A percentile compares a stretch with the other conserved stretches of the same genome.
Conservation (phyloP, 148 eudicot species). For the Silene conica region DNA sequence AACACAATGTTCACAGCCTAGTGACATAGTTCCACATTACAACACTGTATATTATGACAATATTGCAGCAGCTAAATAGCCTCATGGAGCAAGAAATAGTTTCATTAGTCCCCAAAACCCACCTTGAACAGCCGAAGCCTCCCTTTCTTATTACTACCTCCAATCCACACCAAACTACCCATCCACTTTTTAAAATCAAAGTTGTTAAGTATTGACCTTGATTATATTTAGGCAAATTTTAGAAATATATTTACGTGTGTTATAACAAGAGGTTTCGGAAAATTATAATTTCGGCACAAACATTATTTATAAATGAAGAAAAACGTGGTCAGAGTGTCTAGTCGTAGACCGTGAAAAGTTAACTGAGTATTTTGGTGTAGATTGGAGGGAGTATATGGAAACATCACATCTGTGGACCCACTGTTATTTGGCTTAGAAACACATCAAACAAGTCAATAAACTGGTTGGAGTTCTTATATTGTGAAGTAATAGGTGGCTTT, state of each 20-base stretch:
- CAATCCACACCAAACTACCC: too few relatives aligned
- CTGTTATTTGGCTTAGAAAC: neutral
- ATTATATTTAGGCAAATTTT: too few relatives aligned
- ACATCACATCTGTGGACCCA: neutral
- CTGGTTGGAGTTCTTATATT: neutral
- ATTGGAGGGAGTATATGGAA: neutral
- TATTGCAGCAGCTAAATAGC: constrained; percentile 7
- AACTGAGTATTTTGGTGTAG: too few relatives aligned
- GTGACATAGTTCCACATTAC: neutral
- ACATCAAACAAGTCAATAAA: neutral
- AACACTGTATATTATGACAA: neutral
- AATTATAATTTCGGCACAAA: too few relatives aligned
- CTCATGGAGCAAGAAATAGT: neutral
- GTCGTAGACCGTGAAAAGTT: too few relatives aligned
- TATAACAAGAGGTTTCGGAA: too few relatives aligned
- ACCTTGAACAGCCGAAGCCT: neutral
- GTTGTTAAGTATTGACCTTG: too few relatives aligned
- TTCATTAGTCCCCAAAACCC: neutral
- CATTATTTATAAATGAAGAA: too few relatives aligned
- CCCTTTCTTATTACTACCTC: neutral
- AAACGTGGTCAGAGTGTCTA: too few relatives aligned
- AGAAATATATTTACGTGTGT: too few relatives aligned
- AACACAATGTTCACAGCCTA: neutral
- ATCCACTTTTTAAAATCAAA: too few relatives aligned
- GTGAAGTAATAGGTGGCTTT: neutral